Conservation (phyloP, 2,329 filamentous ascomycete species). For the Fusarium nelsonii region DNA sequence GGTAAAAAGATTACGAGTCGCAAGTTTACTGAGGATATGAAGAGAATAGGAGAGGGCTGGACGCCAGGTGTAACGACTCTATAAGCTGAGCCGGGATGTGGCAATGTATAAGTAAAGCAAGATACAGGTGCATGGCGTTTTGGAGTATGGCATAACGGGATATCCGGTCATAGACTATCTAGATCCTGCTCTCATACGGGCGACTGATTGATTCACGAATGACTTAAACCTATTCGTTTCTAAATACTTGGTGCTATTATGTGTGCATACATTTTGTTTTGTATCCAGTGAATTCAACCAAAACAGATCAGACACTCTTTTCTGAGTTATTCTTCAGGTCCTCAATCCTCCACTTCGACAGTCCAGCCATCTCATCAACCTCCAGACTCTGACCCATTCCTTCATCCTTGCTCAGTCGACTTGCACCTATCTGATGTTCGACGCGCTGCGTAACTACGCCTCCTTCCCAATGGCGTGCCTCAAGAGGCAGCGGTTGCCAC, state of each 20-base stretch:
- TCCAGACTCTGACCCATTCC: slow-evolving; percentile 53
- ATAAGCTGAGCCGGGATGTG: slow-evolving; percentile 57
- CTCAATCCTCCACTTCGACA: slow-evolving; percentile 56
- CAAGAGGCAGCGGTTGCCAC: slow-evolving; percentile 77
- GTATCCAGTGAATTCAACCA: too few relatives aligned
- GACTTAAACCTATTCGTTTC: slow-evolving; percentile 13
- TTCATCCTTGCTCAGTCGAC: slow-evolving; percentile 42
- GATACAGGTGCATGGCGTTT: slow-evolving; percentile 47
- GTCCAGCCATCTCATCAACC: slow-evolving; percentile 54
- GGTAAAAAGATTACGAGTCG: slow-evolving; percentile 83
- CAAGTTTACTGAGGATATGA: slow-evolving; percentile 84
- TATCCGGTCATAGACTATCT: slow-evolving; percentile 43
- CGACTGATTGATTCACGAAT: slow-evolving; percentile 31
- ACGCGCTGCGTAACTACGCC: slow-evolving; percentile 47
- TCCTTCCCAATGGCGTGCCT: slow-evolving; percentile 76
- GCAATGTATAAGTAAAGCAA: slow-evolving; percentile 34
- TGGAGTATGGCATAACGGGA: slow-evolving; percentile 45
- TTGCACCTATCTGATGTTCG: slow-evolving; percentile 8
- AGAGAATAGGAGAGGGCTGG: slow-evolving; percentile 88
- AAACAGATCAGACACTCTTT: slow-evolving; percentile 27
- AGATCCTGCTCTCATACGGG: slow-evolving; percentile 33
- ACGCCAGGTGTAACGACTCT: slow-evolving; percentile 75
- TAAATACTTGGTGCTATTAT: not conserved
- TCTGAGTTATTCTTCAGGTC: slow-evolving; percentile 49
- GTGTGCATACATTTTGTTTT: not conserved